phyloP scores from a whole-genome alignment of 768 basidiomycete species.

The Cubamyces lactineus region DNA sequence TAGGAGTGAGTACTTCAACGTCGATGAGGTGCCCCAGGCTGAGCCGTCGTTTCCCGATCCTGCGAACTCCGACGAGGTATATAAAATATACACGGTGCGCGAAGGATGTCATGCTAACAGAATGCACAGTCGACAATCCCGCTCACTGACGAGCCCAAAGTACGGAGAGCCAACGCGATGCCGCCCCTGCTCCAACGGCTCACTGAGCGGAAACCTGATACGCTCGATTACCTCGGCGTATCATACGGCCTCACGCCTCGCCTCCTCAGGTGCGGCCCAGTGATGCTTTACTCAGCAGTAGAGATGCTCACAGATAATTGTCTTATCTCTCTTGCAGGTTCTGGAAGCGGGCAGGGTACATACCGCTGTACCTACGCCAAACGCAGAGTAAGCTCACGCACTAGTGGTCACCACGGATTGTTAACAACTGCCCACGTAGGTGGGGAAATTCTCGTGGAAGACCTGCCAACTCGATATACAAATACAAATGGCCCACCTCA shows the following conservation, averaged over 20 bases:
- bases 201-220: slow-evolving; percentile 87
- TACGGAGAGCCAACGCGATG: slow-evolving; percentile 79
- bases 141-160: slow-evolving; percentile 72
- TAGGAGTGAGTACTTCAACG: slow-evolving; percentile 87
- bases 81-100: slow-evolving; percentile 31
- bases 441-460: too few relatives aligned
- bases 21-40: slow-evolving; percentile 65
- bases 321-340: slow-evolving; percentile 62
- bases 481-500: too few relatives aligned
- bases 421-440: too few relatives aligned
- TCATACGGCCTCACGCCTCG: slow-evolving; percentile 92
- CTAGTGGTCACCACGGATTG: too few relatives aligned
- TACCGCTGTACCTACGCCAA: slow-evolving; percentile 92
- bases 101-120: too few relatives aligned
- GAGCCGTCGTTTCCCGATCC: slow-evolving; percentile 66
- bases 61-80: slow-evolving; percentile 49
- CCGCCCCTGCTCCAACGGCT: slow-evolving; percentile 91
- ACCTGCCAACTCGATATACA: too few relatives aligned
- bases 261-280: slow-evolving; percentile 61
- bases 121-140: slow-evolving; percentile 53
- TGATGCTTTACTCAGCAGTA: too few relatives aligned
- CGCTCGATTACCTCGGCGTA: slow-evolving; percentile 92
- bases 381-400: slow-evolving; percentile 94
- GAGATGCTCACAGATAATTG: too few relatives aligned
- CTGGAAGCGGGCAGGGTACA: slow-evolving; percentile 94